Conservation (phyloP, 202 grass and related monocot species). For the Schoenoplectus triqueter region DNA sequence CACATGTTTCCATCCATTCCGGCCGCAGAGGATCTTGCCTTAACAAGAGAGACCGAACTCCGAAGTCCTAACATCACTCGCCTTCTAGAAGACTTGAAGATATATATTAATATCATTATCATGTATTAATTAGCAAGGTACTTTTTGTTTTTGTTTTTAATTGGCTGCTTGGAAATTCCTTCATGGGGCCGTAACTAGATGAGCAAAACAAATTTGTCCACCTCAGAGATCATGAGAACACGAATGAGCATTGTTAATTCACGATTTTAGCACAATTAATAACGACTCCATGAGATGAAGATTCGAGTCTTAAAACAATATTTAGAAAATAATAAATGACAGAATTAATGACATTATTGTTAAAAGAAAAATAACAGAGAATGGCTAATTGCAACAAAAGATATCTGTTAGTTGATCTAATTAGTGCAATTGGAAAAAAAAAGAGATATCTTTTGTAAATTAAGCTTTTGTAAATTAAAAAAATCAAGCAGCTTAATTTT, state of each 20-base stretch:
- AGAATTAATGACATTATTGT: no score
- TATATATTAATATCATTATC: background rate
- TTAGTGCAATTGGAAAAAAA: no score
- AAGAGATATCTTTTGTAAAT: no score
- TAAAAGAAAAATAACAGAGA: no score
- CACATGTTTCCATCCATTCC: background rate
- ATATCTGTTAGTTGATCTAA: no score
- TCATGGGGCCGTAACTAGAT: background rate
- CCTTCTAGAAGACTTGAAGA: constrained; percentile 29
- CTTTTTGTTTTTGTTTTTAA: background rate
- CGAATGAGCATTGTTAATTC: background rate
- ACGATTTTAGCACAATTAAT: background rate
- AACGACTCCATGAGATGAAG: background rate
- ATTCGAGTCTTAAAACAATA: no score
- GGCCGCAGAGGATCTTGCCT: background rate
- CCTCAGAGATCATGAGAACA: background rate
- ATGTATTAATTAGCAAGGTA: no score
- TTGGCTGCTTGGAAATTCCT: background rate
- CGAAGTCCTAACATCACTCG: background rate
- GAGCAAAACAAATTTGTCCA: background rate
- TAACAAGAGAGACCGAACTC: background rate
- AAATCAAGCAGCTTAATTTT: no score
- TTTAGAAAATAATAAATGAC: no score
- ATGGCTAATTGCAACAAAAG: no score
- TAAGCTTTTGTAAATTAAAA: no score